A percentile compares a stretch with the other conserved stretches of the same genome.
Conservation (phyloP, 2,329 filamentous ascomycete species). For the Cladobotryum protrusum region DNA sequence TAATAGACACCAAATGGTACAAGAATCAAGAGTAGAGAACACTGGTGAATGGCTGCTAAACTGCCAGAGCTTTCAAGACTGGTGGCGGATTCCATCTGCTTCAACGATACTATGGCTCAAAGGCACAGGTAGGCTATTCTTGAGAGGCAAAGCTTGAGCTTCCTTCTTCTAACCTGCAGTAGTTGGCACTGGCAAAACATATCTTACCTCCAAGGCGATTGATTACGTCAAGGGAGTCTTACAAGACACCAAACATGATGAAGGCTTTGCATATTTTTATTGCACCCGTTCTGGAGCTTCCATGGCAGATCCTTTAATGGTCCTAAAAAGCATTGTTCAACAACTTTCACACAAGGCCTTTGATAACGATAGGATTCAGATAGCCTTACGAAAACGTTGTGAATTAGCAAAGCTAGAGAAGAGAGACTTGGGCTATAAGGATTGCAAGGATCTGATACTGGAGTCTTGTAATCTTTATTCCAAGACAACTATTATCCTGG, state of each 20-base stretch:
- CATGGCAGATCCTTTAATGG: slow-evolving; percentile 7
- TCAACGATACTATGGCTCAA: slow-evolving; percentile 3
- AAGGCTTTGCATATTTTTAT: slow-evolving; percentile 16
- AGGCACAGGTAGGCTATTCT: neutral
- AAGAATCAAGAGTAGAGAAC: neutral
- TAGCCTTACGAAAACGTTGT: slow-evolving; percentile 1
- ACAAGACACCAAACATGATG: neutral
- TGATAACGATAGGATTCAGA: neutral
- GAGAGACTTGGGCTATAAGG: neutral
- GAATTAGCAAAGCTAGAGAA: slow-evolving; percentile 1
- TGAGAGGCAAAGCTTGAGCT: neutral
- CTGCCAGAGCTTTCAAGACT: neutral
- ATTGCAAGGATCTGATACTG: slow-evolving; percentile 11
- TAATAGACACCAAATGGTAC: neutral
- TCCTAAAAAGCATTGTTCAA: slow-evolving; percentile 14
- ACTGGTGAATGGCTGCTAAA: slow-evolving; percentile 2
- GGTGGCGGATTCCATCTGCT: neutral
- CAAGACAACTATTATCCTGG: slow-evolving; percentile 10
- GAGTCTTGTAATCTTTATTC: slow-evolving; percentile 6
- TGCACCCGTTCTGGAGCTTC: slow-evolving; percentile 12
- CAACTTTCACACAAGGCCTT: slow-evolving; percentile 8
- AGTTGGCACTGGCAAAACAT: slow-evolving; percentile 9
- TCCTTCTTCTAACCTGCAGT: neutral
- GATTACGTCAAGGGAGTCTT: neutral
- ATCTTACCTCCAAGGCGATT: slow-evolving; percentile 3